Percentiles rank a stretch among this genome's conserved stretches.
Conservation (phyloP, 2,329 filamentous ascomycete genomes). For the Canariomyces notabilis region DNA sequence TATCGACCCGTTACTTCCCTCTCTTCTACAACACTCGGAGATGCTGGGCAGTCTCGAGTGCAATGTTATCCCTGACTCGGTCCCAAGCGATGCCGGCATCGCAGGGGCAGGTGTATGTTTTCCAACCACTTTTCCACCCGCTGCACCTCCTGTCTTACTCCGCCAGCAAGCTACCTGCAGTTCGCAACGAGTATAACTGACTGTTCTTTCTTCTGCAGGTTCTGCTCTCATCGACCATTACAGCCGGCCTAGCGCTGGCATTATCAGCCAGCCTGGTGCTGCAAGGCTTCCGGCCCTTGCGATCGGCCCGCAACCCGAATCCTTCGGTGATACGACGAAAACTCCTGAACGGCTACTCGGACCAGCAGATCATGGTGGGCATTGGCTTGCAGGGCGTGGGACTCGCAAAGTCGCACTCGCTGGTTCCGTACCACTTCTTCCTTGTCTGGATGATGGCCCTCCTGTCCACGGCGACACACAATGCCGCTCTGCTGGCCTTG, state of each 20-base stretch:
- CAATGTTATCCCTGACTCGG: slow-evolving; percentile 38
- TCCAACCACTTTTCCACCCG: background rate
- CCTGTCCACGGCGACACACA: slow-evolving; percentile 61
- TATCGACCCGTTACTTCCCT: background rate
- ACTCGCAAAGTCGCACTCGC: slow-evolving; percentile 51
- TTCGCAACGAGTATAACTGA: background rate
- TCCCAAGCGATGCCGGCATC: slow-evolving; percentile 51
- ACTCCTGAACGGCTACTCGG: slow-evolving; percentile 59
- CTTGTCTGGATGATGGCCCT: slow-evolving; percentile 64
- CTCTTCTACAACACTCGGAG: background rate
- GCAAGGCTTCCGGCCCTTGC: slow-evolving; percentile 37
- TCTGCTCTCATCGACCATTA: slow-evolving; percentile 62
- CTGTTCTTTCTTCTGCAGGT: slow-evolving; percentile 36
- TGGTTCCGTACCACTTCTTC: slow-evolving; percentile 66
- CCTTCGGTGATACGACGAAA: slow-evolving; percentile 55
- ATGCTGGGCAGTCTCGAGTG: slow-evolving; percentile 33
- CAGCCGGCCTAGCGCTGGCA: slow-evolving; percentile 51
- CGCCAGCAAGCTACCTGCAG: background rate
- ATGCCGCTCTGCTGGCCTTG: slow-evolving; percentile 59
- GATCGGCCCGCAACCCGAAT: slow-evolving; percentile 19
- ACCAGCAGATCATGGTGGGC: slow-evolving; percentile 64
- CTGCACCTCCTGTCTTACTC: no score
- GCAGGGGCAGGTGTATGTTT: slow-evolving; percentile 50
- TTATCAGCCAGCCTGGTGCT: slow-evolving; percentile 54
- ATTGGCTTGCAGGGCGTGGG: slow-evolving; percentile 64